Conservation (phyloP, 257 asterid genomes). For the Rauvolfia tetraphylla region DNA sequence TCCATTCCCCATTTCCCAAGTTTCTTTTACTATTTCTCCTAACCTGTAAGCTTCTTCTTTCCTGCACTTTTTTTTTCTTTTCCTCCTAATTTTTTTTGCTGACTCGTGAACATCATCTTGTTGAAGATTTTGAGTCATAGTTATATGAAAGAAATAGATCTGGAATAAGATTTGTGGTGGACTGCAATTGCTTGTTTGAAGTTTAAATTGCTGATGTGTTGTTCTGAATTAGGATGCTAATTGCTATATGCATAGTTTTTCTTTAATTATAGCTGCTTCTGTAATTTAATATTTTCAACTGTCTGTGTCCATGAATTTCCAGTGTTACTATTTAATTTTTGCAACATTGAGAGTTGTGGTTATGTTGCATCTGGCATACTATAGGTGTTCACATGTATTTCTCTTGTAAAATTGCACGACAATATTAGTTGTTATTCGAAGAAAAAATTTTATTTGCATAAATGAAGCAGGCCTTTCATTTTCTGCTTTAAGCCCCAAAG, state of each 20-base stretch:
- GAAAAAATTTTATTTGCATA: background rate
- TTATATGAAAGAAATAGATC: background rate
- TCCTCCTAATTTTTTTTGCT: background rate
- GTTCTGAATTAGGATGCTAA: background rate
- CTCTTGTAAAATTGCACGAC: background rate
- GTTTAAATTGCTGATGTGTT: background rate
- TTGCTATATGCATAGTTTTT: background rate
- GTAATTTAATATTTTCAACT: background rate
- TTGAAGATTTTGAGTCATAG: background rate
- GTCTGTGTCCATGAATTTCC: background rate
- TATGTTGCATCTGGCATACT: background rate
- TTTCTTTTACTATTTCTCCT: background rate
- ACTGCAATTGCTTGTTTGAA: background rate
- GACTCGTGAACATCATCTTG: background rate
- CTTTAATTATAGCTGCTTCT: background rate
- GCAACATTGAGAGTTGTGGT: background rate
- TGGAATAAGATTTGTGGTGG: background rate
- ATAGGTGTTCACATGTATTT: background rate
- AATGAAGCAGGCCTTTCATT: background rate
- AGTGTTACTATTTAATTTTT: background rate
- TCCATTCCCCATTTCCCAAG: background rate
- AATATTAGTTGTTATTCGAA: background rate
- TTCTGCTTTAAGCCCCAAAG: background rate
- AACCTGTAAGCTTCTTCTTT: background rate
- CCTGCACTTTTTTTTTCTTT: background rate